Percentiles rank a stretch among this genome's conserved stretches.
Evolutionary conservation across 192 early-diverging fungal genomes (phyloP).

Genomic region (Podila clonocystis): DNA sequence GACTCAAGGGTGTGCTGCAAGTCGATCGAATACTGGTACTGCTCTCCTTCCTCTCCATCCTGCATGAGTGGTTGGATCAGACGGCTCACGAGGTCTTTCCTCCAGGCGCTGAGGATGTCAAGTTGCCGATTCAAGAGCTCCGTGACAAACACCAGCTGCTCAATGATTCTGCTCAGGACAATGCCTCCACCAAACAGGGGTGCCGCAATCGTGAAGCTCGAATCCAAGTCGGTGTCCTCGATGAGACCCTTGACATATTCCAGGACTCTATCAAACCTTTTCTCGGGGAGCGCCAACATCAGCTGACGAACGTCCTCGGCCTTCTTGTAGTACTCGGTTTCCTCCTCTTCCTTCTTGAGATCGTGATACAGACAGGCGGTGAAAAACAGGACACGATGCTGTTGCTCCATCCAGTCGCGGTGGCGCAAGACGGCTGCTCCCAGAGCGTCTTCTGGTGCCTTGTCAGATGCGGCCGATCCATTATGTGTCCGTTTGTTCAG

Average conservation of each 20-base stretch:
- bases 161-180: conserved; percentile 27
- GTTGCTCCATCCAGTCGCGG: conserved; percentile 54
- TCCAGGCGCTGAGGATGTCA: conserved; percentile 39
- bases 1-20: conserved; percentile 38
- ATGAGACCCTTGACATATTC: background rate
- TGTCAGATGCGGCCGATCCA: background rate
- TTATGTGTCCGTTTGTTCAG: conserved; percentile 1
- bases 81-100: conserved; percentile 27
- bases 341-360: conserved; percentile 54
- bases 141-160: conserved; percentile 22
- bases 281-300: conserved; percentile 24
- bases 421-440: conserved; percentile 27
- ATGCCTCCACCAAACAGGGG: conserved; percentile 28
- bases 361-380: conserved; percentile 64
- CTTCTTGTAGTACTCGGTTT: conserved; percentile 51
- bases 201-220: background rate
- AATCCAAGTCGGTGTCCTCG: background rate
- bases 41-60: conserved; percentile 40
- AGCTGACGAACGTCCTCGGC: conserved; percentile 51
- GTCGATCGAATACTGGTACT: conserved; percentile 40
- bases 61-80: conserved; percentile 42
- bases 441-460: conserved; percentile 19
- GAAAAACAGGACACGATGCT: conserved; percentile 70
- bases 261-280: conserved; percentile 30
- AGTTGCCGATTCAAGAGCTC: conserved; percentile 45